Percentiles rank a stretch among this genome's conserved stretches.
Conservation (phyloP, 306 rosid genomes). For the Canavalia ensiformis region DNA sequence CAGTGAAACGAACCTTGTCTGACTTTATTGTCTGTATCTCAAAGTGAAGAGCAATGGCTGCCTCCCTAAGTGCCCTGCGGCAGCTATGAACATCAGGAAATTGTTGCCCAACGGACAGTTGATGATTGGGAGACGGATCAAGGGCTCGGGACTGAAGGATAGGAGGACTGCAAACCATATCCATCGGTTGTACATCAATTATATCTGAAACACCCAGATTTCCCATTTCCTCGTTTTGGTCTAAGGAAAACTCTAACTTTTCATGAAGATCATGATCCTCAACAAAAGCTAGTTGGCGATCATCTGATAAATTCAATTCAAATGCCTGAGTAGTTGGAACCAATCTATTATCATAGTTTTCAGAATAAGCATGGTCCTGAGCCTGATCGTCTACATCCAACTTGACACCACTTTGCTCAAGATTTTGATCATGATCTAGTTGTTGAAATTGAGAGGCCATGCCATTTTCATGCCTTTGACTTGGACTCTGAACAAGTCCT, state of each 20-base stretch:
- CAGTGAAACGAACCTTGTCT: constrained; percentile 81
- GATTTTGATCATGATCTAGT: constrained; percentile 37
- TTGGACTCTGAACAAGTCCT: constrained; percentile 39
- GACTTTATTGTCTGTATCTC: constrained; percentile 82
- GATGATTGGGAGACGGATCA: constrained; percentile 55
- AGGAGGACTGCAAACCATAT: constrained; percentile 36
- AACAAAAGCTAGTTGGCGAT: constrained; percentile 53
- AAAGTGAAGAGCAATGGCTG: constrained; percentile 77
- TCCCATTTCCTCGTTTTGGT: constrained; percentile 55
- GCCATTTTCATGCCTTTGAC: constrained; percentile 36
- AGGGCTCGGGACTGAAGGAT: constrained; percentile 63
- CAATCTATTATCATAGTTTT: constrained; percentile 42
- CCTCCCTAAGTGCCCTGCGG: constrained; percentile 77
- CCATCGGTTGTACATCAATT: constrained; percentile 44
- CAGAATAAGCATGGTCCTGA: constrained; percentile 44
- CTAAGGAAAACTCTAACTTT: constrained; percentile 54
- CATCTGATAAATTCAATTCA: constrained; percentile 53
- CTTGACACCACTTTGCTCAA: constrained; percentile 47
- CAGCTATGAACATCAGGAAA: constrained; percentile 84
- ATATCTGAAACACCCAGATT: constrained; percentile 49
- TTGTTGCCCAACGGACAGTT: constrained; percentile 73
- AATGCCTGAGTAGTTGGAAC: constrained; percentile 40
- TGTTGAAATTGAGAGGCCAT: constrained; percentile 45
- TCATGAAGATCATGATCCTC: constrained; percentile 56
- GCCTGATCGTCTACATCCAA: constrained; percentile 43